Evolutionary conservation across 164 flowering plant species (phyloP).

Genomic region (Piper longum): DNA sequence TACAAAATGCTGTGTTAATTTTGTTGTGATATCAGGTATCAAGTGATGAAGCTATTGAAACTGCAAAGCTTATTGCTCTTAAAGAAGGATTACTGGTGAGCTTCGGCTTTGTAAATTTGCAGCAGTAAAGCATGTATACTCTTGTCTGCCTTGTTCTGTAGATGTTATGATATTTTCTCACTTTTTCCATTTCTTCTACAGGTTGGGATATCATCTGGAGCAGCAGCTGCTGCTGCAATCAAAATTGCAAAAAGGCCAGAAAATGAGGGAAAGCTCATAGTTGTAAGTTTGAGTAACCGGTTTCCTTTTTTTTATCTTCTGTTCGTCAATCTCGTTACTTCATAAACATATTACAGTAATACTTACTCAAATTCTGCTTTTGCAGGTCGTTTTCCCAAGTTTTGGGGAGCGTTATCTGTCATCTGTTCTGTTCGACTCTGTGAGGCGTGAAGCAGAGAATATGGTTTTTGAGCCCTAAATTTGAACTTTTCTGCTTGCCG

Average conservation of each 20-base stretch:
- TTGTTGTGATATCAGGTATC: slow-evolving; percentile 8
- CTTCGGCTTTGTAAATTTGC: background rate
- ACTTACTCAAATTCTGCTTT: too few species aligned
- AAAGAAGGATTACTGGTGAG: background rate
- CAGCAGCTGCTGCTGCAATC: slow-evolving; percentile 19
- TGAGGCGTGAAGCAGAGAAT: too few species aligned
- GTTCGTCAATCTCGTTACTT: too few species aligned
- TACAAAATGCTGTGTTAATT: too few species aligned
- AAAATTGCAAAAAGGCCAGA: slow-evolving; percentile 38
- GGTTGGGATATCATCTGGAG: slow-evolving; percentile 20
- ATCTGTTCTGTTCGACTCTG: too few species aligned
- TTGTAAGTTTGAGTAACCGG: slow-evolving; percentile 19
- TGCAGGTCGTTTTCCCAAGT: too few species aligned
- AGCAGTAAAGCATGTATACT: background rate
- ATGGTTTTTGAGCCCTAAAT: too few species aligned
- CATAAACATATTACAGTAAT: too few species aligned
- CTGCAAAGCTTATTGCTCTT: background rate
- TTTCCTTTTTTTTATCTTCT: too few species aligned
- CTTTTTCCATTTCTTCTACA: background rate
- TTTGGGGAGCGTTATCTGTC: too few species aligned
- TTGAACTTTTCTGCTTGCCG: too few species aligned
- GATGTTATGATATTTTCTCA: background rate
- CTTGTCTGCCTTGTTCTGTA: background rate
- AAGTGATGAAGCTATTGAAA: slow-evolving; percentile 12
- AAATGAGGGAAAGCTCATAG: slow-evolving; percentile 68